Percentiles rank a stretch among this genome's conserved stretches.
phyloP scores from a whole-genome alignment of 345 rosid species.

The Citrus trifoliata region DNA sequence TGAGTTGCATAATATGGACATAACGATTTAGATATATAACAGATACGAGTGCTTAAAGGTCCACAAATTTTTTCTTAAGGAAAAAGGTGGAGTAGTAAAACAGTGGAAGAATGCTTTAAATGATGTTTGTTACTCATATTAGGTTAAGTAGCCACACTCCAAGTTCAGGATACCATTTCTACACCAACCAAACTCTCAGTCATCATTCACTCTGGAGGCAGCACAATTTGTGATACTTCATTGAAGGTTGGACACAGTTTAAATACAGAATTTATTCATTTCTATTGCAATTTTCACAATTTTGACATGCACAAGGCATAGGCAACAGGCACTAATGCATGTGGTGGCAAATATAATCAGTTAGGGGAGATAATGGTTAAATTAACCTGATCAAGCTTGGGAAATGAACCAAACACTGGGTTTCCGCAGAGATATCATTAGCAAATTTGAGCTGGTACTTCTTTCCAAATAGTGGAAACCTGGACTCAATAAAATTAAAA shows the following conservation, averaged over 20 bases:
- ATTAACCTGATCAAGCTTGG: constrained; percentile 89
- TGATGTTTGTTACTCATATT: not conserved
- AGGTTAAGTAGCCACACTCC: not conserved
- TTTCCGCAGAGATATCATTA: constrained; percentile 68
- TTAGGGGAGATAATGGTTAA: not conserved
- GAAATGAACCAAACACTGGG: constrained; percentile 95
- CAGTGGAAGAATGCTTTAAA: not conserved
- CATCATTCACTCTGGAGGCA: not conserved
- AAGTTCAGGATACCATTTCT: not conserved
- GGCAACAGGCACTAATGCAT: not conserved
- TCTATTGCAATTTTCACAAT: not conserved
- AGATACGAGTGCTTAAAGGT: not conserved
- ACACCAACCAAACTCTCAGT: not conserved
- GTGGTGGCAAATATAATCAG: not conserved
- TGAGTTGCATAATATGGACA: constrained; percentile 23
- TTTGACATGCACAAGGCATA: not conserved
- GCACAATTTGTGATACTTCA: not conserved
- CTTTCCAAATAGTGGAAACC: constrained; percentile 96
- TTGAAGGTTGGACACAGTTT: not conserved
- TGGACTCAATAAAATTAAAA: constrained; percentile 25
- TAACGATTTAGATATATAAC: not conserved
- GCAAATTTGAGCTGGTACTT: constrained; percentile 90
- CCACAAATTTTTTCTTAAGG: not conserved
- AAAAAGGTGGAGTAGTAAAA: not conserved
- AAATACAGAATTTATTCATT: not conserved